A percentile compares a stretch with the other conserved stretches of the same genome.
Conservation (phyloP, 345 rosid species). For the Microcos paniculata region DNA sequence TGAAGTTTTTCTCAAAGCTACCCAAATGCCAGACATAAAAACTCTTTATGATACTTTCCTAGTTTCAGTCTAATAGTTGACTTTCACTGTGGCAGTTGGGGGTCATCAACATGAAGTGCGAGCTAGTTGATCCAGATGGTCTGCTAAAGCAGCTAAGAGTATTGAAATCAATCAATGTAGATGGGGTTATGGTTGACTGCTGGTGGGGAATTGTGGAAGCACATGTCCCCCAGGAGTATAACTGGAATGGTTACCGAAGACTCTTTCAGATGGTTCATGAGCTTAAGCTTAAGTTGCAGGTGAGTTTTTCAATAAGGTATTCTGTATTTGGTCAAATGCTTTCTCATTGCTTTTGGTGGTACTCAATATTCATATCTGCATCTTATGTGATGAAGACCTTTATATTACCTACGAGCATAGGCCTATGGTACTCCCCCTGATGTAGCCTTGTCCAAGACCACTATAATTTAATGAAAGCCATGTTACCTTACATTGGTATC, state of each 20-base stretch:
- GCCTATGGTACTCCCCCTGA: neutral
- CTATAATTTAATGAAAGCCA: neutral
- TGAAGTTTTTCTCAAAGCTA: slow-evolving; percentile 10
- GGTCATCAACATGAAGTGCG: slow-evolving; percentile 88
- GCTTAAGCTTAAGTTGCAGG: slow-evolving; percentile 88
- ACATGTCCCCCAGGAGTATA: slow-evolving; percentile 81
- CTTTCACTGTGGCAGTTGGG: slow-evolving; percentile 62
- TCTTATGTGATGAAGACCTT: neutral
- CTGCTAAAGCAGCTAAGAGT: slow-evolving; percentile 72
- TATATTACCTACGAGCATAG: neutral
- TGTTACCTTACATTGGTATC: neutral
- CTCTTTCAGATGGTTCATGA: slow-evolving; percentile 81
- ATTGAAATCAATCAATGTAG: slow-evolving; percentile 74
- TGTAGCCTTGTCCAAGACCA: neutral
- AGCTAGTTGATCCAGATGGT: slow-evolving; percentile 84
- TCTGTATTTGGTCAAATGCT: neutral
- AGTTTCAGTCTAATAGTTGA: slow-evolving; percentile 3
- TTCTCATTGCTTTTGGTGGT: neutral
- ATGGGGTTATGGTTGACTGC: slow-evolving; percentile 91
- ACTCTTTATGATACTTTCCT: slow-evolving; percentile 6
- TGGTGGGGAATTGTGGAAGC: slow-evolving; percentile 99
- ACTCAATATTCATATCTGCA: neutral
- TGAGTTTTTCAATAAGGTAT: slow-evolving; percentile 26
- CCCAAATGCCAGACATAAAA: slow-evolving; percentile 1
- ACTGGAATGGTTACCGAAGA: slow-evolving; percentile 88